Evolutionary conservation across 2,329 filamentous ascomycete genomes (phyloP).

Genomic region (Didymella keratinophila): DNA sequence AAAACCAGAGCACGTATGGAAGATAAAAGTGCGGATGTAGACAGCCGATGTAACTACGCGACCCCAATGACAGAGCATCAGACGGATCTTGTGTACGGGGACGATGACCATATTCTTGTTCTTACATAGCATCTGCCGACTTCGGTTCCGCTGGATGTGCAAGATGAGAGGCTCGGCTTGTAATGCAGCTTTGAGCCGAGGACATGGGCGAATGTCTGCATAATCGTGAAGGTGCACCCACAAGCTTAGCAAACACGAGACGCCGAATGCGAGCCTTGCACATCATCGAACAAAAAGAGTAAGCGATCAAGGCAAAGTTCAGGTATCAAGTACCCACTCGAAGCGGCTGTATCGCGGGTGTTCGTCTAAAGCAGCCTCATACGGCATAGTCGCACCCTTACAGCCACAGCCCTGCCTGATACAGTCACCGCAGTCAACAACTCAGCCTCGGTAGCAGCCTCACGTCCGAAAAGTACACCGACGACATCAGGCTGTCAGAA

Average conservation of each 20-base stretch:
- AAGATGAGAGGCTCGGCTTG: too few relatives aligned
- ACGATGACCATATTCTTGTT: too few relatives aligned
- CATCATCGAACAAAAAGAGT: too few relatives aligned
- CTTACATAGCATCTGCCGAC: too few relatives aligned
- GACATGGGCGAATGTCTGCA: background rate
- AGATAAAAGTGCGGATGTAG: too few relatives aligned
- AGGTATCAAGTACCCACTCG: slow-evolving; percentile 9
- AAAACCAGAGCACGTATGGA: too few relatives aligned
- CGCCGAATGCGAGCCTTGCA: background rate
- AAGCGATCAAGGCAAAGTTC: too few relatives aligned
- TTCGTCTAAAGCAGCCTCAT: slow-evolving; percentile 14
- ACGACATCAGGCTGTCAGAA: background rate
- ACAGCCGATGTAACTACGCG: too few relatives aligned
- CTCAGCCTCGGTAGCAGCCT: slow-evolving; percentile 10
- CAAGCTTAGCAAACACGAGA: background rate
- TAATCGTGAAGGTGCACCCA: background rate
- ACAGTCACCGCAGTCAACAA: slow-evolving; percentile 14
- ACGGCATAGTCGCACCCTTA: slow-evolving; percentile 9
- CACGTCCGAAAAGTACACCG: slow-evolving; percentile 1
- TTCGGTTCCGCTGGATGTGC: too few relatives aligned
- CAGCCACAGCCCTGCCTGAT: slow-evolving; percentile 17
- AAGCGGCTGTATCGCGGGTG: slow-evolving; percentile 6
- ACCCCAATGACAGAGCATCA: too few relatives aligned
- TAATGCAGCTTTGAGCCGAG: background rate
- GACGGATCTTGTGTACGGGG: too few relatives aligned